Evolutionary conservation across 306 rosid species (phyloP), one percentile per base, ranked within the genome.

Genomic region (Echinosophora koreensis): DNA sequence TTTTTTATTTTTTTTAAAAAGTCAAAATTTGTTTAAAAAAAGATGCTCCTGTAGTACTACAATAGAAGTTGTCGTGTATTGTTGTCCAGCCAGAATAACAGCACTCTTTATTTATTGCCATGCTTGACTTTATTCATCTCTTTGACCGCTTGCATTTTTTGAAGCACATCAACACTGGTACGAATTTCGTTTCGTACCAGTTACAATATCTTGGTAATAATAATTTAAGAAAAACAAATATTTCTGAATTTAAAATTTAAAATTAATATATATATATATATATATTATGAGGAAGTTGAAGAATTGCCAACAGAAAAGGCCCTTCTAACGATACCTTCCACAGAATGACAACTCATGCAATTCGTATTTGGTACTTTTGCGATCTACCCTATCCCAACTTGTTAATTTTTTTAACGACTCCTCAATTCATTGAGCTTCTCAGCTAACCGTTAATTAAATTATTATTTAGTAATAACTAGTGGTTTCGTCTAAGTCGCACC

Each of bases 261-360:
- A 13, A 14, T 6, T 14, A 61, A 61, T 34, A 28, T 12, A 3
- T n/a, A n/a, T n/a, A n/a, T n/a, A n/a, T n/a, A 51, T 41, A 28
- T 17, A 30, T 8, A 42, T 7, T 18, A 30, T 27, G n/a, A 2
- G 38, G 17, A n/a, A 14, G 46, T 57, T 6, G 5, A 10, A 30
- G 50, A 75, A 44, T 17, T 49, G 52, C 14, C 39, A 35, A 60
- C 12, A 35, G 86, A 81, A 51, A 73, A 57, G 64, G 30, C 39
- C 78, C 6, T 66, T 58, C 49, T 41, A 83, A 67, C 82, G 15
- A 27, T 13, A 80, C 84, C 91, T 71, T 71, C 79, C 79, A 37
- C 15, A 41, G 11, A 50, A 59, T 66, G 79, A 78, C 68, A 80
- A 1, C 17, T 50, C 9, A 14, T 22, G 69, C 51, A 13, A 7